Evolutionary conservation across 495 filamentous ascomycete species (phyloP).

Genomic region (Antarctomyces pellizariae): DNA sequence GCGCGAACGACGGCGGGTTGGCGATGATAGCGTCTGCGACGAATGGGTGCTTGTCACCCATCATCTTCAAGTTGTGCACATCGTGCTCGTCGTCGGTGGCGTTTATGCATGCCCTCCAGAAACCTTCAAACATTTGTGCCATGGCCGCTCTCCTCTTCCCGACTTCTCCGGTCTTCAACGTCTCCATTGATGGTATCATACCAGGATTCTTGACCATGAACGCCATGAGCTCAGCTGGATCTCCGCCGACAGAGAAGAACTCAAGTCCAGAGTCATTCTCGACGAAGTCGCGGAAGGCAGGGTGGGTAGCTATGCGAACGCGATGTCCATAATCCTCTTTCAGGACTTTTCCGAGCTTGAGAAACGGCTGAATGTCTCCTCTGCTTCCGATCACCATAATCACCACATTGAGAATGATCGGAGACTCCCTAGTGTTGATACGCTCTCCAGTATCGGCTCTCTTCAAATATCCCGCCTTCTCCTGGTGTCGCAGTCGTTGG

Average conservation of each 20-base stretch:
- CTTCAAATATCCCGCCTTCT: conserved; percentile 4
- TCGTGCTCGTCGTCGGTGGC: conserved; percentile 28
- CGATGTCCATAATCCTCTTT: conserved; percentile 44
- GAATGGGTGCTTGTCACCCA: conserved; percentile 26
- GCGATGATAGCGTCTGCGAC: conserved; percentile 54
- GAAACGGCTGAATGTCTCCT: conserved; percentile 58
- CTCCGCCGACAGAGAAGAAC: conserved; percentile 50
- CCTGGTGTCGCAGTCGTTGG: conserved; percentile 8
- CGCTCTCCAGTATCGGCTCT: conserved; percentile 4
- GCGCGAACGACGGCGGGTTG: conserved; percentile 38
- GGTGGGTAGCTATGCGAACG: conserved; percentile 45
- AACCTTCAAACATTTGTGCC: conserved; percentile 35
- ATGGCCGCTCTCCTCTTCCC: conserved; percentile 32
- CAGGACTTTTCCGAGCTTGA: conserved; percentile 44
- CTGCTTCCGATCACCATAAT: conserved; percentile 59
- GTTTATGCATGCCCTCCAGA: conserved; percentile 37
- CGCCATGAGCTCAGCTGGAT: conserved; percentile 54
- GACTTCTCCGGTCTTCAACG: conserved; percentile 42
- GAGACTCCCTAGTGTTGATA: conserved; percentile 7
- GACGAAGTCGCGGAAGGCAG: conserved; percentile 42
- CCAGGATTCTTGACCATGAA: conserved; percentile 69
- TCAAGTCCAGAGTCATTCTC: conserved; percentile 36
- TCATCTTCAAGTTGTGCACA: conserved; percentile 26
- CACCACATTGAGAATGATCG: conserved; percentile 36
- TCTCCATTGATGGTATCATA: conserved; percentile 38